phyloP scores from a whole-genome alignment of 805 yeast species.

The Spencermartinsiella europaea region DNA sequence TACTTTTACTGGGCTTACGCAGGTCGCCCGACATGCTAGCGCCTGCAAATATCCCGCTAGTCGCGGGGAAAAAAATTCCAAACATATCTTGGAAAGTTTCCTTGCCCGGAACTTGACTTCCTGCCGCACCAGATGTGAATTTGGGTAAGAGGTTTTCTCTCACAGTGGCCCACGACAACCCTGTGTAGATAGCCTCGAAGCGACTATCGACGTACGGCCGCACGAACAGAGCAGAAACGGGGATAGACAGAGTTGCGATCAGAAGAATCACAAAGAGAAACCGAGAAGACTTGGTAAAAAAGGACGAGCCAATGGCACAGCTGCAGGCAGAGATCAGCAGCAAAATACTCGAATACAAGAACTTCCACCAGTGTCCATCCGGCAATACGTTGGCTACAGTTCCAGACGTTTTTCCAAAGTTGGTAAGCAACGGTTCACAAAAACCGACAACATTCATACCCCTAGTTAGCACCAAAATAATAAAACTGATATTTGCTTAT shows the following conservation, averaged over 20 bases:
- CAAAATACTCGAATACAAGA: conserved; percentile 65
- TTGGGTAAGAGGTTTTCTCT: conserved; percentile 65
- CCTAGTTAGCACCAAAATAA: conserved; percentile 29
- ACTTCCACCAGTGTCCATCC: conserved; percentile 60
- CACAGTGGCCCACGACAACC: conserved; percentile 65
- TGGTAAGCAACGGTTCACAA: conserved; percentile 80
- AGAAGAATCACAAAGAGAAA: conserved; percentile 21
- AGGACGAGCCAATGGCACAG: conserved; percentile 22
- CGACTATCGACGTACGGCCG: conserved; percentile 44
- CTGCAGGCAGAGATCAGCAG: conserved; percentile 19
- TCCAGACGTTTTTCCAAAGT: conserved; percentile 64
- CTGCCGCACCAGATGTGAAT: conserved; percentile 89
- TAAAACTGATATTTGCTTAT: neutral
- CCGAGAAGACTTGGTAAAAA: conserved; percentile 21
- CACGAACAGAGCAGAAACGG: conserved; percentile 65
- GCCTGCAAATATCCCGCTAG: conserved; percentile 98
- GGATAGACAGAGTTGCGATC: conserved; percentile 40
- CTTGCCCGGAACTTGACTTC: conserved; percentile 54
- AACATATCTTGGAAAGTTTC: conserved; percentile 83
- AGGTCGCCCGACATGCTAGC: conserved; percentile 98
- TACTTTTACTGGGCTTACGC: conserved; percentile 75
- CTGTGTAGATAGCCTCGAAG: conserved; percentile 50
- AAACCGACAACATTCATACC: conserved; percentile 95
- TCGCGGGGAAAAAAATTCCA: conserved; percentile 96
- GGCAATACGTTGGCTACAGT: conserved; percentile 57